These are phyloP conservation scores for Xylaria digitata DNA, from an alignment of 2,329 filamentous ascomycete species.

Conservation along the genomic window DNA sequence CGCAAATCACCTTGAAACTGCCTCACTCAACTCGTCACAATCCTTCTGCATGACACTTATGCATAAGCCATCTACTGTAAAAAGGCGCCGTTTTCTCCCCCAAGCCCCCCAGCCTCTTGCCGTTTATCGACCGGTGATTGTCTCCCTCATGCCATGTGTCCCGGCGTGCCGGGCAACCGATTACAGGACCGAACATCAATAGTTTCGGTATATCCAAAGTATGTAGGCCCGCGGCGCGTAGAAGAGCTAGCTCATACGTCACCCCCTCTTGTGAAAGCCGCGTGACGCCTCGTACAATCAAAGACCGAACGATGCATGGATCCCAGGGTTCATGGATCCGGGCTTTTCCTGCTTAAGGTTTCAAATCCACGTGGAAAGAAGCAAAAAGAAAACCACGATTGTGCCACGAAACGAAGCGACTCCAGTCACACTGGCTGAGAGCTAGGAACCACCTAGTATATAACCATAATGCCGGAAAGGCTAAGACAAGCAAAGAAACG, in stretches of 20 bases:
- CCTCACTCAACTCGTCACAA: background rate
- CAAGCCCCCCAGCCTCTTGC: conserved; percentile 18
- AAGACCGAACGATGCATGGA: conserved; percentile 1
- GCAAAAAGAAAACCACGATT: background rate
- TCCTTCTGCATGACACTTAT: conserved; percentile 16
- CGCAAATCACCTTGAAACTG: background rate
- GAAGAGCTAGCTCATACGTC: background rate
- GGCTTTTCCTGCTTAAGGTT: background rate
- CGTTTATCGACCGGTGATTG: background rate
- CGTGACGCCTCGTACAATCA: background rate
- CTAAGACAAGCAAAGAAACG: background rate
- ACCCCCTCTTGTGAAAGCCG: background rate
- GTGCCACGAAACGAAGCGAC: background rate
- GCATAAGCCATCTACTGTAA: conserved; percentile 10
- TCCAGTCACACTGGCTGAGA: no score
- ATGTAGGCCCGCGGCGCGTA: background rate
- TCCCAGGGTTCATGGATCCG: background rate
- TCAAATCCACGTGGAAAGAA: conserved; percentile 12
- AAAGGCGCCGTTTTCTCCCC: conserved; percentile 10
- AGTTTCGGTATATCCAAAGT: background rate
- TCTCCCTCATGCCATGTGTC: background rate
- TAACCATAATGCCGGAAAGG: background rate
- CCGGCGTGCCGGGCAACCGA: background rate
- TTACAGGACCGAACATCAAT: conserved; percentile 7
- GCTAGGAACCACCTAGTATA: no score